Base-by-base conservation (phyloP, 2,329 filamentous ascomycete genomes). In the Teratosphaeria viscida region DNA sequence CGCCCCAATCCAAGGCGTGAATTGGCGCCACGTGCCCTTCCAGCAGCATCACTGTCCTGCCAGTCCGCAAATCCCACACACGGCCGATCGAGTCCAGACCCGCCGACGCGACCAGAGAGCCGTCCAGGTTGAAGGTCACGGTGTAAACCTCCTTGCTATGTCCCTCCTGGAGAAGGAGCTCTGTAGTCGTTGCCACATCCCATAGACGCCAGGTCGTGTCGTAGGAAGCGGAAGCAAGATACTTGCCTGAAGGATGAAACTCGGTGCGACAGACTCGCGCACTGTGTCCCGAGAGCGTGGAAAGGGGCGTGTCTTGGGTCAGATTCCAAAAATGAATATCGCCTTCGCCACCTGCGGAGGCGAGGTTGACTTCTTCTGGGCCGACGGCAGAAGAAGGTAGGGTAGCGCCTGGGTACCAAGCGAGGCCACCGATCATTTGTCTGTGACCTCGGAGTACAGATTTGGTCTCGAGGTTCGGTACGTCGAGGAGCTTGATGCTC, bases 191-290 rank as follows among this genome's bases (percentile, higher is more conserved):
- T 66, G 90, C 86, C 0, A 97, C 85, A 71, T 97, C 92, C 92
- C 94, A 99, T 37, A 99, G 79, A 53, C 92, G 85, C 94, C 94
- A 99, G 0, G 94, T 96, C 2, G 91, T 96, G 71, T 99, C 94
- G 68, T 94, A 94, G 0, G 91, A 96, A 6, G 94, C 94, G 0
- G 92, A 96, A 5, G 92, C 94, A 5, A 97, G 79, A 69, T 92
- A 97, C 62, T 82, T 82, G 3, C 92, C 92, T 0, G 90, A 95
- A 0, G 94, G 94, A 66, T 99, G 94, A 70, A 97, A 96, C 61
- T 96, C 94, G 12, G 95, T 87, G 59, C 92, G 85, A 68, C 91
- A 96, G 8, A 99, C 91, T 62, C 94, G 86, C 58, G 88, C 89
- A 4, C 83, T 86, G 70, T 99, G 94, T 0, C 92, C 94, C 27